Base-by-base conservation (phyloP, 164 flowering plant species). In the Taxillus chinensis region DNA sequence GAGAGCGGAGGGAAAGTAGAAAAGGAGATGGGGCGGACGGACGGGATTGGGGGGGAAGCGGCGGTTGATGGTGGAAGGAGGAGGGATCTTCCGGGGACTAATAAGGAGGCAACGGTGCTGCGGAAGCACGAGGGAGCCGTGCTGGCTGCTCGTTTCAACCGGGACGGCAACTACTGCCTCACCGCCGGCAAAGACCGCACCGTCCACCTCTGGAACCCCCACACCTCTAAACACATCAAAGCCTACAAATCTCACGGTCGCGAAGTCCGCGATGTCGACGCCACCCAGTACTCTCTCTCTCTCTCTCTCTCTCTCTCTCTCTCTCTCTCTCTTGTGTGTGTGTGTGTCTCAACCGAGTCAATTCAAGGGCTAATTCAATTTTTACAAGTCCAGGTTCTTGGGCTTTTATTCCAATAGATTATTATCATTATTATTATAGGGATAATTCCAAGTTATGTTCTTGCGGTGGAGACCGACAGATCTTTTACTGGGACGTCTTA, bases 151-250 rank as follows among this genome's bases (percentile, higher is more conserved):
- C 75, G 96, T 17, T 93, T 90, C 74, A 93, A 88, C 72, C 51
- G 57, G 43, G 96, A 90, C 75, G 97, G 97, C 0, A 89, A 90
- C 50, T 93, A 93, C 66, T 84, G 90, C 69, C 80, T 89, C 17
- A 89, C 85, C 74, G 78, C 89, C 75, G 97, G 99, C 72, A 90
- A 93, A 65, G 97, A 93, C 73, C 86, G 96, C 15, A 90, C 95
- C 59, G 83, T 93, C 42, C 91, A 92, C 43, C 88, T 93, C 45
- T 91, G 97, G 97, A 93, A 93, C 68, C 99, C 97, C 16, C 96
- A 89, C 77, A 84, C 95, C 41, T 96, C 96, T 15, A 81, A 83
- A 62, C 97, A 84, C 77, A 87, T 93, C 82, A 93, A 87, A 71
- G 82, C 95, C 73, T 93, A 89, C 83, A 90, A 87, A 70, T 72